Evolutionary conservation across 768 basidiomycete species (phyloP).

Genomic region (Boletus rubescentipes): DNA sequence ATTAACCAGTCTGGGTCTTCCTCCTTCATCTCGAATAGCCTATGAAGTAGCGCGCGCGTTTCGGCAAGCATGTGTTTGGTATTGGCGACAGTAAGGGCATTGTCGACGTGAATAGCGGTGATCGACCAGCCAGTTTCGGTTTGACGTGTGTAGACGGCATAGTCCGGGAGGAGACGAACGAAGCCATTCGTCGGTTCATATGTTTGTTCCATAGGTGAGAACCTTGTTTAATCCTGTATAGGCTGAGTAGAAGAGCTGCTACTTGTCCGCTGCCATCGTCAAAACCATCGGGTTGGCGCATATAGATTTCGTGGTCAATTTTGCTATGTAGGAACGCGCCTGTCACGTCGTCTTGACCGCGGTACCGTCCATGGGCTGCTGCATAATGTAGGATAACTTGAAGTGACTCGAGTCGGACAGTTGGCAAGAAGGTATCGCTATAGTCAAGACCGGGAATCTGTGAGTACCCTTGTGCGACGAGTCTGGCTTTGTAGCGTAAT

Average conservation of each 20-base stretch:
- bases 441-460: no score
- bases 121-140: neutral
- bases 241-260: no score
- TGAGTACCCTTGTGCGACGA: no score
- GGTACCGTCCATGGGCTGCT: constrained; percentile 1
- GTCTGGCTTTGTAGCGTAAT: no score
- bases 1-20: neutral
- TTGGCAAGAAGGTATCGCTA: constrained; percentile 31
- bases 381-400: no score
- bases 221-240: no score
- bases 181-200: no score
- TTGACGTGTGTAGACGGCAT: neutral
- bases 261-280: constrained; percentile 24
- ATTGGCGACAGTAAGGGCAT: no score
- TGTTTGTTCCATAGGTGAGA: no score
- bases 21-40: neutral
- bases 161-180: neutral
- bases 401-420: constrained; percentile 25
- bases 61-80: neutral
- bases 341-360: constrained; percentile 9
- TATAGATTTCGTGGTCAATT: constrained; percentile 37
- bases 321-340: constrained; percentile 6
- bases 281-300: constrained; percentile 38
- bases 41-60: neutral
- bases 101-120: neutral